A percentile compares a stretch with the other conserved stretches of the same genome.
Conservation (phyloP, 1,284 basidiomycete genomes). For the Cryptococcus deneoformans region DNA sequence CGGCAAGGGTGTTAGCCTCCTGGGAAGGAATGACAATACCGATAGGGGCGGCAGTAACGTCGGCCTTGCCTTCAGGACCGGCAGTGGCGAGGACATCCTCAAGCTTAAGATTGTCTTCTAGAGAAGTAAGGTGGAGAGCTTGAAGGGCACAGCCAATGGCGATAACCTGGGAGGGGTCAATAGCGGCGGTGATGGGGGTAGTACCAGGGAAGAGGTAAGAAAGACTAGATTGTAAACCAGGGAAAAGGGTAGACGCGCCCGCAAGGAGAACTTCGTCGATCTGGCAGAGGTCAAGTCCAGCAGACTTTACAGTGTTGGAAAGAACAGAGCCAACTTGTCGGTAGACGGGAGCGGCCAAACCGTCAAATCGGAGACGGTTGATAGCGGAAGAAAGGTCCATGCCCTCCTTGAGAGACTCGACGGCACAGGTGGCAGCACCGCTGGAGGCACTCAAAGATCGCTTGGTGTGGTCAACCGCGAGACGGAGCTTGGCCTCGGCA, state of each 20-base stretch:
- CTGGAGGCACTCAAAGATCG: conserved; percentile 85
- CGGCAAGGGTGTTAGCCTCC: conserved; percentile 51
- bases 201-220: conserved; percentile 67
- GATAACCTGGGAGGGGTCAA: conserved; percentile 85
- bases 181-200: conserved; percentile 55
- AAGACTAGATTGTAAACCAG: conserved; percentile 77
- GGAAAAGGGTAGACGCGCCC: conserved; percentile 81
- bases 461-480: conserved; percentile 94
- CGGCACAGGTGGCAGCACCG: conserved; percentile 80
- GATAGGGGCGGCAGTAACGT: conserved; percentile 65
- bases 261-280: conserved; percentile 90
- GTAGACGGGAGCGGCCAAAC: conserved; percentile 76
- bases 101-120: conserved; percentile 52
- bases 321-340: conserved; percentile 64
- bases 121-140: conserved; percentile 64
- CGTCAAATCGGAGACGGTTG: conserved; percentile 91
- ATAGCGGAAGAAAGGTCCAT: conserved; percentile 88
- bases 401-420: conserved; percentile 94
- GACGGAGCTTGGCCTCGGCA: conserved; percentile 87
- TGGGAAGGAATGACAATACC: conserved; percentile 75
- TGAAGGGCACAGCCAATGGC: conserved; percentile 87
- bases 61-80: conserved; percentile 53
- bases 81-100: conserved; percentile 54
- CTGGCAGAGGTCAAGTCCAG: conserved; percentile 68
- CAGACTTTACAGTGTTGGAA: conserved; percentile 60